phyloP scores from a whole-genome alignment of 768 basidiomycete species.

The Phlegmacium glaucopus region DNA sequence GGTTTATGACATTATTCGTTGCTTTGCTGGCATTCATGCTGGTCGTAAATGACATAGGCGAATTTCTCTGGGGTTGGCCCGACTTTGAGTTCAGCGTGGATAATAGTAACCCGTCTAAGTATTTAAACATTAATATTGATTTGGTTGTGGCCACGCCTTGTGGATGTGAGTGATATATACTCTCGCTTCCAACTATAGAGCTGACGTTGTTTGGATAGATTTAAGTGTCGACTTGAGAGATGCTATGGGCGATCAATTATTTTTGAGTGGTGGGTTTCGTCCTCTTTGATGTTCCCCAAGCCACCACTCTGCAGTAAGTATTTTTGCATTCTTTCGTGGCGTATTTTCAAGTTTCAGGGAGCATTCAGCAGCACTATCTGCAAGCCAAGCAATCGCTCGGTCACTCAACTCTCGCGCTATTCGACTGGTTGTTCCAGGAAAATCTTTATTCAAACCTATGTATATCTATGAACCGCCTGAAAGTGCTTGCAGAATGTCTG shows the following conservation, averaged over 20 bases:
- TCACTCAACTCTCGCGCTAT: slow-evolving; percentile 73
- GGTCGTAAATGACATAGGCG: slow-evolving; percentile 84
- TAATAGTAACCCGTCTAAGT: slow-evolving; percentile 47
- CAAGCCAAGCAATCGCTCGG: slow-evolving; percentile 64
- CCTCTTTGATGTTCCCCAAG: slow-evolving; percentile 78
- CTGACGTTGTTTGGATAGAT: slow-evolving; percentile 44
- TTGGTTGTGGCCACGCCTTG: slow-evolving; percentile 93
- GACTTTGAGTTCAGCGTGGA: slow-evolving; percentile 90
- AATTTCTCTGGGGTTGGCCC: slow-evolving; percentile 93
- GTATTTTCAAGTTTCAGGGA: slow-evolving; percentile 34
- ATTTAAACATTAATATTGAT: slow-evolving; percentile 87
- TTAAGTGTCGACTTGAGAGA: slow-evolving; percentile 89
- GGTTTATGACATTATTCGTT: too few species aligned
- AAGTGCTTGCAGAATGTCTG: slow-evolving; percentile 83
- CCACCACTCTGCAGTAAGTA: slow-evolving; percentile 60
- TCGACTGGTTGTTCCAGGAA: slow-evolving; percentile 50
- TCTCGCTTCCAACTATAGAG: neutral
- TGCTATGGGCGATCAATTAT: slow-evolving; percentile 88
- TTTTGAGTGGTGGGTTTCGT: slow-evolving; percentile 78
- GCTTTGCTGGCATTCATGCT: too few species aligned
- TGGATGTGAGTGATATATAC: slow-evolving; percentile 63
- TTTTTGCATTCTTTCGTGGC: neutral
- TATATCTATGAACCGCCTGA: slow-evolving; percentile 67
- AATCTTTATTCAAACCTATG: slow-evolving; percentile 61
- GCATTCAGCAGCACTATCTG: slow-evolving; percentile 65